A percentile compares a stretch with the other conserved stretches of the same genome.
phyloP scores from a whole-genome alignment of 192 early-diverging fungal genomes.

The Haplosporangium gracile region DNA sequence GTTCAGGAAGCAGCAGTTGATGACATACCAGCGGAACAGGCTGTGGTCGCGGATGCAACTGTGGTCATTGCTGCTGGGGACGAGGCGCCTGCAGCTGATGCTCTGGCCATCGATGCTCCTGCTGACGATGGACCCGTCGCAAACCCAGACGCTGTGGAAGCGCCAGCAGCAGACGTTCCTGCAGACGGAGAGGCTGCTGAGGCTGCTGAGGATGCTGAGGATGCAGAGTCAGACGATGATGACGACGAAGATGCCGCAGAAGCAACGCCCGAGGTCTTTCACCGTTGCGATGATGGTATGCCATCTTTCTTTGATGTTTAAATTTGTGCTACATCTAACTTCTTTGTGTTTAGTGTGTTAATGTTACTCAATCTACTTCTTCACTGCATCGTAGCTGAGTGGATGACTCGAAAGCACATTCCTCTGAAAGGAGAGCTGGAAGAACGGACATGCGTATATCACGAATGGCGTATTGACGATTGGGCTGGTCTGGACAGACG shows the following conservation, averaged over 20 bases:
- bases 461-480: slow-evolving; percentile 44
- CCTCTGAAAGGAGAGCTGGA: slow-evolving; percentile 42
- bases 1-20: background rate
- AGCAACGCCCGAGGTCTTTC: background rate
- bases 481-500: slow-evolving; percentile 49
- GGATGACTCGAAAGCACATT: slow-evolving; percentile 45
- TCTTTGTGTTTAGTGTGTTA: background rate
- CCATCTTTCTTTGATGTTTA: background rate
- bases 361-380: background rate
- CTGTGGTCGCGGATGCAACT: background rate
- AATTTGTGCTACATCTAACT: too few species aligned
- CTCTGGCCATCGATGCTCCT: background rate
- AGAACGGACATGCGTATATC: slow-evolving; percentile 27
- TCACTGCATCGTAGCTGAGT: slow-evolving; percentile 27
- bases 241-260: slow-evolving; percentile 2
- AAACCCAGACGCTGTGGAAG: background rate
- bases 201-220: background rate
- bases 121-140: background rate
- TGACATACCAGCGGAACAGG: background rate
- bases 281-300: background rate
- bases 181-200: background rate
- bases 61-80: background rate
- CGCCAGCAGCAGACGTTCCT: background rate
- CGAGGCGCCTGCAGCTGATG: background rate
- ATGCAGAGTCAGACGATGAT: background rate